These are phyloP conservation scores for Yamagishiella unicocca DNA, from an alignment of 139 green algal genomes.

Conservation along the genomic window DNA sequence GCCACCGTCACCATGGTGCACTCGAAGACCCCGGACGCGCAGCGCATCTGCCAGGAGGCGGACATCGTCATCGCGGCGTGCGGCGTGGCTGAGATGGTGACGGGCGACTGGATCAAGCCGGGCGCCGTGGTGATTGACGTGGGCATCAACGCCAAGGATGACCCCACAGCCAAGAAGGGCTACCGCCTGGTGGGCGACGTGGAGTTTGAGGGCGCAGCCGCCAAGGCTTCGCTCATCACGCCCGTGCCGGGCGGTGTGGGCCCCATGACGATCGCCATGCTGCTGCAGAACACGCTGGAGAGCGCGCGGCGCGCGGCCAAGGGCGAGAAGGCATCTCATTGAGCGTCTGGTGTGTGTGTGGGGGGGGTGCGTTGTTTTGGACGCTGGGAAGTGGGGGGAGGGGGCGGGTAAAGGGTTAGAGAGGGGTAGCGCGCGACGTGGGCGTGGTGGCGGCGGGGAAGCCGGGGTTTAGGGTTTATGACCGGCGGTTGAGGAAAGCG, in stretches of 20 bases:
- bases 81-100: conserved; percentile 86
- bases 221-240: conserved; percentile 87
- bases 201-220: conserved; percentile 70
- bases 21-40: conserved; percentile 66
- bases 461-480: too few relatives aligned
- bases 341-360: too few relatives aligned
- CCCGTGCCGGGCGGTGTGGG: conserved; percentile 98
- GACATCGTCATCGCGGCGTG: conserved; percentile 95
- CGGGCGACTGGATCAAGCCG: conserved; percentile 94
- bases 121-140: conserved; percentile 96
- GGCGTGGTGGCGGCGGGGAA: too few relatives aligned
- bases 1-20: conserved; percentile 88
- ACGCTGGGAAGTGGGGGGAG: too few relatives aligned
- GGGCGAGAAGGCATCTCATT: conserved; percentile 25
- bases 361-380: too few relatives aligned
- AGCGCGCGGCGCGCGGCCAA: conserved; percentile 50
- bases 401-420: too few relatives aligned
- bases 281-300: conserved; percentile 73
- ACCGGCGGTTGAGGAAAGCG: too few relatives aligned
- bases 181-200: conserved; percentile 94
- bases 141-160: conserved; percentile 94
- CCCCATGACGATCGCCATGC: conserved; percentile 93
- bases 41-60: conserved; percentile 72
- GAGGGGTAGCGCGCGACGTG: too few relatives aligned
- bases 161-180: conserved; percentile 66